Base-by-base conservation (phyloP, 805 yeast species). In the Candida insectalens region DNA sequence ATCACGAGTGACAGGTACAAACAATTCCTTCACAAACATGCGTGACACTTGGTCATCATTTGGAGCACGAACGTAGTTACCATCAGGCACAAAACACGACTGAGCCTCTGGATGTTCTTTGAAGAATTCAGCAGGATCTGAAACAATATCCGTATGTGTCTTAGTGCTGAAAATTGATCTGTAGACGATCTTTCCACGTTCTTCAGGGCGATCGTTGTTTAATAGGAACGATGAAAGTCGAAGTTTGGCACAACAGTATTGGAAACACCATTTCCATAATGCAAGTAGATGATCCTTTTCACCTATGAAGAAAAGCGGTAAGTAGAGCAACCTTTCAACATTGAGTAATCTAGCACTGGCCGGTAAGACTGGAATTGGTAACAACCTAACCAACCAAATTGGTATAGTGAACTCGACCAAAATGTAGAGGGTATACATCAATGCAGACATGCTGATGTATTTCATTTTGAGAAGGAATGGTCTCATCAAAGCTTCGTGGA, bases 21-120 rank as follows among this genome's bases (percentile, higher is more conserved):
- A 92, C 37, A 87, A 57, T 30, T 71, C 69, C 44, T 71, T 74
- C 21, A 77, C 71, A 42, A 66, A 75, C 31, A 68, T 69, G 37
- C 85, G 62, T 0, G 89, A 73, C 15, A 80, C 76, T 12, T 77
- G 77, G 50, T 88, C 96, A 42, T 71, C 71, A 38, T 74, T 79
- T 1, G 98, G 98, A 1, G 87, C 98, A 36, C 97, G 72, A 22
- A 88, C 74, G 47, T 72, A 80, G 30, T 64, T 62, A 3, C 98
- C 98, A 53, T 83, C 80, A 0, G 88, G 88, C 6, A 83, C 74
- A 49, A 81, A 81, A 31, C 72, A 75, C 0, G 81, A 75, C 25
- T 59, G 59, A 0, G 65, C 53, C 1, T 49, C 42, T 0, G 65
- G 57, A 36, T 71, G 55, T 3, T 57, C 58, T 8, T 53, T 47